Conservation (phyloP, 805 yeast genomes). For the Wickerhamomyces bisporus region DNA sequence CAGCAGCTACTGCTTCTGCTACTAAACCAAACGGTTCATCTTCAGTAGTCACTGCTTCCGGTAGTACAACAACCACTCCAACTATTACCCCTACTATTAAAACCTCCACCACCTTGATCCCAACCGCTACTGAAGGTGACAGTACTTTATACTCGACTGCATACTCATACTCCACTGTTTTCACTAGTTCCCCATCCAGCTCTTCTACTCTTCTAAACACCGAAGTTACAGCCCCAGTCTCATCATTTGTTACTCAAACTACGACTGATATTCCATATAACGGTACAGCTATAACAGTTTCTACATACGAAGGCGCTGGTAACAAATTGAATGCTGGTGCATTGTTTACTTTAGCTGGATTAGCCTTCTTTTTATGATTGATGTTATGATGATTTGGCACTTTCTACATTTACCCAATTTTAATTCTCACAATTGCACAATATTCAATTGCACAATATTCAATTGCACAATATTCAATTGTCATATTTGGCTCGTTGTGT, state of each 20-base stretch:
- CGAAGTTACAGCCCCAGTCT: conserved; percentile 2
- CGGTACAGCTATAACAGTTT: conserved; percentile 19
- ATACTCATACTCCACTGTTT: conserved; percentile 1
- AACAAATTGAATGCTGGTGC: background rate
- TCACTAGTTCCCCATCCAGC: background rate
- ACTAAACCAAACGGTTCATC: too few species aligned
- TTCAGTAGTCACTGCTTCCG: conserved; percentile 3
- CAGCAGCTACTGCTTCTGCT: too few species aligned
- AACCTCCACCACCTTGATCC: background rate
- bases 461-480: background rate
- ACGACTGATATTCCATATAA: conserved; percentile 10
- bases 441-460: background rate
- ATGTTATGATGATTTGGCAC: background rate
- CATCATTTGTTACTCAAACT: conserved; percentile 7
- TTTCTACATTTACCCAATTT: conserved; percentile 1
- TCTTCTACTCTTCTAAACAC: conserved; percentile 3
- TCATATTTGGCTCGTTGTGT: too few species aligned
- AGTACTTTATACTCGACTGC: background rate
- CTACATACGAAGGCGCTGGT: conserved; percentile 23
- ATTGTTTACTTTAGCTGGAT: background rate
- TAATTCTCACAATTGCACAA: background rate
- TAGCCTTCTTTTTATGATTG: conserved; percentile 1
- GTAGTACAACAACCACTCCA: background rate
- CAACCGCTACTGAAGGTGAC: conserved; percentile 1
- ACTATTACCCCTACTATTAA: conserved; percentile 4